Evolutionary conservation across 345 rosid genomes (phyloP).

Genomic region (Arabidopsis arenosa): DNA sequence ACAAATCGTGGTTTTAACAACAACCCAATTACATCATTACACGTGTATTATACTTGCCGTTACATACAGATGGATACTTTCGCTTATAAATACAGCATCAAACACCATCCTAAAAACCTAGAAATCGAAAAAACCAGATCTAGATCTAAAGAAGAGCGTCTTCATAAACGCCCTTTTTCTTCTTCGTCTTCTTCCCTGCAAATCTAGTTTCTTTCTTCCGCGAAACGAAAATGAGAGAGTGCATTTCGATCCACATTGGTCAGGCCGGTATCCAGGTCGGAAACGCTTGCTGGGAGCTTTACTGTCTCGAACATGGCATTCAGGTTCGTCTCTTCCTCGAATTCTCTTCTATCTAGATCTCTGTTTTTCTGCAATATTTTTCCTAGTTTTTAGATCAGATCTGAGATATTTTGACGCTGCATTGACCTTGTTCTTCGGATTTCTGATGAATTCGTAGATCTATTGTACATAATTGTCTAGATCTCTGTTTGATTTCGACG

Average conservation of each 20-base stretch:
- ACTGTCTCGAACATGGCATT: conserved; percentile 68
- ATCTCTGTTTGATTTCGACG: not conserved
- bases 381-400: not conserved
- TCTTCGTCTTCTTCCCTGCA: conserved; percentile 24
- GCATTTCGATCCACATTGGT: conserved; percentile 79
- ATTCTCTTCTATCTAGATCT: not conserved
- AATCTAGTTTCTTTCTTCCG: not conserved
- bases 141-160: conserved; percentile 57
- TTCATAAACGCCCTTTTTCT: conserved; percentile 58
- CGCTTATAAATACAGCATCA: conserved; percentile 39
- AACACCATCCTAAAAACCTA: not conserved
- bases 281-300: conserved; percentile 82
- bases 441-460: not conserved
- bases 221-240: conserved; percentile 66
- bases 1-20: conserved; percentile 25
- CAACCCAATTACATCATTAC: conserved; percentile 37
- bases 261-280: conserved; percentile 88
- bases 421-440: not conserved
- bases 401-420: not conserved
- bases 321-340: conserved; percentile 54
- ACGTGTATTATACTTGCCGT: conserved; percentile 40
- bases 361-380: not conserved
- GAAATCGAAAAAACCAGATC: conserved; percentile 26
- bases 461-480: not conserved
- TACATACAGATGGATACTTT: conserved; percentile 10